Percentiles rank a stretch among this genome's conserved stretches.
phyloP scores from a whole-genome alignment of 352 stramenopile species.

The Globisporangium parvum region DNA sequence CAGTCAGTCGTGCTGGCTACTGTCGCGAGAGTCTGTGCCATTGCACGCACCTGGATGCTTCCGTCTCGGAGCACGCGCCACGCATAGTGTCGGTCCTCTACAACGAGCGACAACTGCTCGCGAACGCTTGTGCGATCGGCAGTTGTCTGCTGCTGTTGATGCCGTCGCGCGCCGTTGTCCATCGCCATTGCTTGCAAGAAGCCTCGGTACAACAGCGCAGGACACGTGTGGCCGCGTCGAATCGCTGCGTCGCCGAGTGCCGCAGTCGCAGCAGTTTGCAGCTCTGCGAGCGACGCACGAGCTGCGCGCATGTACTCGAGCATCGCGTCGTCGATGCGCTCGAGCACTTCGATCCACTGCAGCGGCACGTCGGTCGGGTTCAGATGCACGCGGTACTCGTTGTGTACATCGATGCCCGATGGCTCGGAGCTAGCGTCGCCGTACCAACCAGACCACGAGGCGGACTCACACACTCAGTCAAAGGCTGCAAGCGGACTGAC shows the following conservation, averaged over 20 bases:
- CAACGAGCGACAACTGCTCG: conserved; percentile 29
- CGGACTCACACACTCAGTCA: conserved; percentile 6
- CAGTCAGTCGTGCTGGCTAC: background rate
- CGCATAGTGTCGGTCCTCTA: conserved; percentile 33
- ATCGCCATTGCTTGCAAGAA: conserved; percentile 41
- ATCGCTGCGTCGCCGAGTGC: conserved; percentile 30
- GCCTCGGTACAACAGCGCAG: conserved; percentile 37
- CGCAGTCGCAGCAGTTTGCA: conserved; percentile 30
- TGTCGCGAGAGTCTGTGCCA: too few species aligned
- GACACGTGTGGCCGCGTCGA: conserved; percentile 39
- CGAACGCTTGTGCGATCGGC: conserved; percentile 18
- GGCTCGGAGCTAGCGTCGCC: conserved; percentile 21
- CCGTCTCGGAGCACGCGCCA: conserved; percentile 43
- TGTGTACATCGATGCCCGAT: conserved; percentile 47
- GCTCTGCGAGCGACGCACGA: conserved; percentile 18
- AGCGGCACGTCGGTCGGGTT: conserved; percentile 57
- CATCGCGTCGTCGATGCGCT: conserved; percentile 44
- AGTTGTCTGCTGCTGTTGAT: background rate
- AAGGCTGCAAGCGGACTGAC: background rate
- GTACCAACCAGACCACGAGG: background rate
- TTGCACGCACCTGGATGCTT: conserved; percentile 20
- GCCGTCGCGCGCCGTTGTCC: conserved; percentile 3
- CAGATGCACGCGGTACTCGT: conserved; percentile 51
- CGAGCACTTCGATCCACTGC: conserved; percentile 59
- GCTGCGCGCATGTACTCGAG: conserved; percentile 38